Evolutionary conservation across 2,329 filamentous ascomycete species (phyloP).

Genomic region (Botrytis hyacinthi): DNA sequence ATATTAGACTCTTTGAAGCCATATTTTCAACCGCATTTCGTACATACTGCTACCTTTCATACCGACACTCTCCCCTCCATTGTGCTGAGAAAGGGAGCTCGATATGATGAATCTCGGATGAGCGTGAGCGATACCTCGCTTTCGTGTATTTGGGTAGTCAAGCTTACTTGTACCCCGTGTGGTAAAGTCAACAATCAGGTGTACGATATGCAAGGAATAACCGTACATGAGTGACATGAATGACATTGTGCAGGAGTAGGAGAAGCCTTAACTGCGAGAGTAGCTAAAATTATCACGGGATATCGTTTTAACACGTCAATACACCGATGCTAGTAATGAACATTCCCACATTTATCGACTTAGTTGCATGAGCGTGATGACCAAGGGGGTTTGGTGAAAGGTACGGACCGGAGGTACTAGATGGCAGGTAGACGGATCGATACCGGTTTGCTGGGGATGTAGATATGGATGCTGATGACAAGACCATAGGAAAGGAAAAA

Average conservation of each 20-base stretch:
- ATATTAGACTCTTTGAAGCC: neutral
- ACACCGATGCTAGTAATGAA: neutral
- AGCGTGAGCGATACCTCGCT: neutral
- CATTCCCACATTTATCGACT: neutral
- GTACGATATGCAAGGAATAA: slow-evolving; percentile 2
- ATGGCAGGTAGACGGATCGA: neutral
- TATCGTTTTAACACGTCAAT: neutral
- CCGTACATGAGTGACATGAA: neutral
- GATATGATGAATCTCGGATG: neutral
- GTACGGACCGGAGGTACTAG: neutral
- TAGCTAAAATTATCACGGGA: slow-evolving; percentile 11
- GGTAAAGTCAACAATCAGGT: neutral
- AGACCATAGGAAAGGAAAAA: neutral
- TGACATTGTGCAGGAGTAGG: slow-evolving; percentile 2
- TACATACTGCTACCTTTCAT: neutral
- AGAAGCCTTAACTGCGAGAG: neutral
- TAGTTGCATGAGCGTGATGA: slow-evolving; percentile 3
- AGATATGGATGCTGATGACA: neutral
- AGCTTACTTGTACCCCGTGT: neutral
- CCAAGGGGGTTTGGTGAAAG: neutral
- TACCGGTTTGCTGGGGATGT: neutral
- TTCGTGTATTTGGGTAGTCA: neutral
- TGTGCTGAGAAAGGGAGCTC: neutral
- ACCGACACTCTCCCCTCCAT: neutral
- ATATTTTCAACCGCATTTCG: neutral